Base-by-base conservation (phyloP, 148 eudicot species). In the Agrostemma githago region DNA sequence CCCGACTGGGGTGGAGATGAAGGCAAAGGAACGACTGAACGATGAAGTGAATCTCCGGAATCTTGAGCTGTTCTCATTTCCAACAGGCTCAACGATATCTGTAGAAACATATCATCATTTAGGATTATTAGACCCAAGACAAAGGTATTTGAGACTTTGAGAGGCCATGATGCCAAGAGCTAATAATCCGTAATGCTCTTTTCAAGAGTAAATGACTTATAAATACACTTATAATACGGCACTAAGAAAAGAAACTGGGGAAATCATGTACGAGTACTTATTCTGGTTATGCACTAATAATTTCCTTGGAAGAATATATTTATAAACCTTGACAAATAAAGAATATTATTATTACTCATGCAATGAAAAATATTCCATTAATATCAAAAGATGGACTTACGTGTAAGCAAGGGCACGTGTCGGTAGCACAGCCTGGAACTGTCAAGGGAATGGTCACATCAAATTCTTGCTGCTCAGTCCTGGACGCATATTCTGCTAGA, bases 401-500 rank as follows among this genome's bases (percentile, higher is more conserved):
- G 64, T 62, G 65, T 20, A 94, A 86, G 12, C 80, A 67, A 43
- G 87, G 92, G 39, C 70, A 79, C 54, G 81, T 75, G 58, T 91
- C 95, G 51, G 83, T 68, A 76, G 77, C 58, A 73, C 72, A 37
- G 72, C 85, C 81, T 11, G 90, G 77, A 77, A 83, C 44, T 48
- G 68, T 66, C 58, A 91, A 80, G 59, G 98, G 98, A 75, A 94
- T 83, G 73, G 77, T 79, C 63, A 91, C 74, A 14, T 91, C 88
- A 74, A 84, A 83, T 51, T 85, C 88, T 73, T 88, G 84, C 79
- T 87, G 87, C 65, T 88, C 93, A 26, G 77, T 76, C 80, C 73
- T 78, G 40, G 89, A 86, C 78, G 97, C 96, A 76, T 84, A 91
- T 69, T 91, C 97, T 77, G 98, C 97, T 73, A 94, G 84, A 75